Evolutionary conservation across 352 stramenopile genomes (phyloP), one percentile per base, ranked within the genome.

Genomic region (Globisporangium megalacanthum): DNA sequence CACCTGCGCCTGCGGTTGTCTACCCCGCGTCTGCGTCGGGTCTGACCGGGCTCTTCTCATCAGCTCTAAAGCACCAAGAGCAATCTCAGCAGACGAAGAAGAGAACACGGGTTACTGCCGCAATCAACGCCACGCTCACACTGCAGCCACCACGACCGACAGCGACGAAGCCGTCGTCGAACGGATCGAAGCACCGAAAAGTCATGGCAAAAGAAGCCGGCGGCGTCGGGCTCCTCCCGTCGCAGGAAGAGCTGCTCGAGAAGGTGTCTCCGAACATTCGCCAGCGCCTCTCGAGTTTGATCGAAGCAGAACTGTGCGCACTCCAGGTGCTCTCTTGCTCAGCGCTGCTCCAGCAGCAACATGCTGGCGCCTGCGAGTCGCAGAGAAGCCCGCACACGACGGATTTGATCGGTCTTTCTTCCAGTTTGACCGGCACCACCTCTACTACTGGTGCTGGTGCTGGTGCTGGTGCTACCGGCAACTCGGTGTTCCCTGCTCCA

Each of bases 261-360:
- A 86, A 80, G 45, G 80, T 83, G 13, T 86, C 83, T 1, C 80
- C 83, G 10, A 85, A 75, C 49, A 70, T 92, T 54, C 79, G 82
- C 17, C 75, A 84, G 29, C 77, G 79, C 9, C 56, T 92, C 33
- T 84, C 82, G 17, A 86, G 73, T 54, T 70, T 93, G 13, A 87
- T 89, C 49, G 83, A 93, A 64, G 71, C 80, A 2, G 83, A 93
- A 58, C 60, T 93, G 45, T 91, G 79, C 49, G 83, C 83, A 33
- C 72, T 93, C 29, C 83, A 93, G 65, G 83, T 93, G 48, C 75
- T 93, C 4, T 89, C 77, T 41, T 89, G 77, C 61, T 88, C 86
- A 48, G 77, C 77, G 7, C 73, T 84, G 62, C 64, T 87, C 13
- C 78, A 83, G 57, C 69, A 60, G 22, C 78, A 85, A 45, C 61